Evolutionary conservation across 192 early-diverging fungal genomes (phyloP), one percentile per base, ranked within the genome.

Genomic region (Coemansia sp.): DNA sequence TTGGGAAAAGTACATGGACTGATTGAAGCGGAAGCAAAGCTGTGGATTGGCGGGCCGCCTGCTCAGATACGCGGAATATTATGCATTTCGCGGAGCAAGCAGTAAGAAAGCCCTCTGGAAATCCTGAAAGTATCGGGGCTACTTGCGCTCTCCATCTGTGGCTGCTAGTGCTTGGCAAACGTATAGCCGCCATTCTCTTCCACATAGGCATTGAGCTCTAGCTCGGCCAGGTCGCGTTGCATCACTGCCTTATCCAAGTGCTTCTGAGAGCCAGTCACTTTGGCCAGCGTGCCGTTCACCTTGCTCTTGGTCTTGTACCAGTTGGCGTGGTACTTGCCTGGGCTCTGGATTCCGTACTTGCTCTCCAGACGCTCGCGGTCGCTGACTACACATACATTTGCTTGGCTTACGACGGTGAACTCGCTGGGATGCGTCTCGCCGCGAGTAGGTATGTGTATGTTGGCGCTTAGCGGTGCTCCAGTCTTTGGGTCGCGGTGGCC

Each of bases 401-500:
- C 62, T 4, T 39, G 20, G 26, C 34, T 57, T 4, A 48, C 38
- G 9, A 64, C 18, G 8, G 52, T 57, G 38, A 73, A 82, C 56
- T 76, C 73, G 26, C 59, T 62, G 14, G 79, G 79, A 18, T 82
- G 61, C 28, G 75, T 69, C 38, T 82, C 79, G 31, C 79, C 70
- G 38, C 70, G 61, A 2, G 74, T 76, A 0, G 74, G 68, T 3
- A 82, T 76, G 45, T 82, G 74, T 14, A 68, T 62, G 12, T n/a
- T 12, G 33, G 79, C 70, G 28, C 66, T 63, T 1, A 82, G 33
- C 6, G 74, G 73, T 34, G 48, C 50, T 3, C 79, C 79, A 0
- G 74, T 82, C 62, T 73, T 73, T 10, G 79, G 79, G 41, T 82
- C 79, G 14, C 79, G 67, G 36, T 82, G 79, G 31, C 50, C 79